Percentiles rank a stretch among this genome's conserved stretches.
Evolutionary conservation across 1,284 basidiomycete genomes (phyloP).

Genomic region (Marasmius oreades): DNA sequence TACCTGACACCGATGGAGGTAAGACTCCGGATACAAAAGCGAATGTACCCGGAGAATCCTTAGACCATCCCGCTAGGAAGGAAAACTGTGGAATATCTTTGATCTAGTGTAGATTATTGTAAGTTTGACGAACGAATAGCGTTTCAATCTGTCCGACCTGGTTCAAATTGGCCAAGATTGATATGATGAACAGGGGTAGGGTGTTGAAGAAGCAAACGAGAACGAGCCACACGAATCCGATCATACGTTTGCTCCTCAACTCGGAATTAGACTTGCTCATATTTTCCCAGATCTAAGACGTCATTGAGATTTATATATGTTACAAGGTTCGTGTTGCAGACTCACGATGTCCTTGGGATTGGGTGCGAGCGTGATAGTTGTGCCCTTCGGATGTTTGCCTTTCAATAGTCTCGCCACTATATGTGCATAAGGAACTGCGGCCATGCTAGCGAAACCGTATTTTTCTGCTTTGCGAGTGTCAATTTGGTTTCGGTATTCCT

Average conservation of each 20-base stretch:
- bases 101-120: constrained; percentile 34
- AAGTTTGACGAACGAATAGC: background rate
- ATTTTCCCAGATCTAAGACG: constrained; percentile 80
- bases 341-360: constrained; percentile 84
- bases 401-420: constrained; percentile 71
- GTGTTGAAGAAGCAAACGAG: constrained; percentile 89
- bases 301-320: background rate
- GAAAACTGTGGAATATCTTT: constrained; percentile 54
- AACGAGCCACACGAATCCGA: constrained; percentile 76
- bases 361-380: constrained; percentile 70
- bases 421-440: constrained; percentile 88
- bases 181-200: constrained; percentile 80
- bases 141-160: constrained; percentile 46
- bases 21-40: constrained; percentile 83
- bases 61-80: constrained; percentile 70
- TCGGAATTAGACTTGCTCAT: constrained; percentile 71
- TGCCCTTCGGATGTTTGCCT: constrained; percentile 70
- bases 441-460: constrained; percentile 94
- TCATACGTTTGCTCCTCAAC: constrained; percentile 59
- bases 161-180: constrained; percentile 77
- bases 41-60: constrained; percentile 58
- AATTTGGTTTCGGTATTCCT: constrained; percentile 72
- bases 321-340: constrained; percentile 13
- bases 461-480: constrained; percentile 79
- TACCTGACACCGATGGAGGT: constrained; percentile 80